A percentile compares a stretch with the other conserved stretches of the same genome.
These are phyloP conservation scores for Gaeumannomyces sp. DNA, from an alignment of 2,329 filamentous ascomycete species.

Conservation along the genomic window DNA sequence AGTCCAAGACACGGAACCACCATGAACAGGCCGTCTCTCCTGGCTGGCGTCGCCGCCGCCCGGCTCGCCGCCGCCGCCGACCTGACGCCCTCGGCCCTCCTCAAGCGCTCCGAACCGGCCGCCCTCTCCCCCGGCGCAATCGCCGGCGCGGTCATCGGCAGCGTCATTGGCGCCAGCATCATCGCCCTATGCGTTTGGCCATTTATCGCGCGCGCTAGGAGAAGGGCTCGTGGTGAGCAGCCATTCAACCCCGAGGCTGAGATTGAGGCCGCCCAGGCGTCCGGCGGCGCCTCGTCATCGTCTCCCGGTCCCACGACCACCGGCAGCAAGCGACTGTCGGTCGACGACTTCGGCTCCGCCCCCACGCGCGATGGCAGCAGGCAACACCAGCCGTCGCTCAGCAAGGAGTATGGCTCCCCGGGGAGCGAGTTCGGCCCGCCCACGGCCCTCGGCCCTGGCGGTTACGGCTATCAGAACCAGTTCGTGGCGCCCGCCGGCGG, in stretches of 20 bases:
- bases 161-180: constrained; percentile 22
- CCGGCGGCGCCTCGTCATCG: not conserved
- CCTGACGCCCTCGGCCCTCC: not conserved
- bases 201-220: constrained; percentile 25
- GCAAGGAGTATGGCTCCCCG: not conserved
- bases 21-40: not conserved
- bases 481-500: not conserved
- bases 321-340: constrained; percentile 5
- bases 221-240: constrained; percentile 15
- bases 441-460: no score
- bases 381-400: no score
- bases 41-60: not conserved
- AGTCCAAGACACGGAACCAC: not conserved
- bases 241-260: constrained; percentile 20
- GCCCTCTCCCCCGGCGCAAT: constrained; percentile 25
- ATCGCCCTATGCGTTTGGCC: constrained; percentile 26
- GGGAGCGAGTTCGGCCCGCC: not conserved
- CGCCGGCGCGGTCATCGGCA: constrained; percentile 28
- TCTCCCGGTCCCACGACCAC: not conserved
- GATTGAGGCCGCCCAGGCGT: constrained; percentile 21
- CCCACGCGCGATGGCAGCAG: no score
- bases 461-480: not conserved
- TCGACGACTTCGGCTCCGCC: constrained; percentile 8
- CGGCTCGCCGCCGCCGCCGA: not conserved
- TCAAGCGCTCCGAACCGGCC: not conserved